Evolutionary conservation across 495 filamentous ascomycete genomes (phyloP), one percentile per base, ranked within the genome.

Genomic region (Immersiella caudata): DNA sequence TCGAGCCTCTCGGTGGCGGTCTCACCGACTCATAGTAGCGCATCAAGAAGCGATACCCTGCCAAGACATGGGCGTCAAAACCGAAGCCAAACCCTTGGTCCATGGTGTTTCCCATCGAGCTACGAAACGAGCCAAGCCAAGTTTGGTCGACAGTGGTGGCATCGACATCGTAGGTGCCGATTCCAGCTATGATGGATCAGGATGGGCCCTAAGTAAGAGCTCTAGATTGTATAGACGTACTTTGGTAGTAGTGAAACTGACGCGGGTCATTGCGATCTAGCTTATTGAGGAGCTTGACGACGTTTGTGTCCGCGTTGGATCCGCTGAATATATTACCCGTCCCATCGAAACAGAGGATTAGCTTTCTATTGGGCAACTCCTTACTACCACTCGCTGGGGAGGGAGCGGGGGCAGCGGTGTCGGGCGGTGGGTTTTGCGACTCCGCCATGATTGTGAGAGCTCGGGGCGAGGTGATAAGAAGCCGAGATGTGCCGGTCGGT

Each of bases 241-340:
- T 68, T 25, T 68, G 66, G 16, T 68, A 68, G 61, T 68, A 68
- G 24, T 68, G 66, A n/a, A 68, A 68, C 35, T 68, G 66, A 16
- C 59, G n/a, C 16, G 66, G 66, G 26, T 61, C 27, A n/a, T 68
- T 68, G 6, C 66, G 60, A 36, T 68, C 66, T 16, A 68, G 66
- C 52, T 68, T 68, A 54, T 33, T 64, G 52, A 68, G 29, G 0
- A 68, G 60, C 40, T 68, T 68, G 60, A 68, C 66, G 11, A 68
- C 66, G 55, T 68, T 68, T 33, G 66, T 68, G 66, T 68, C 66
- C 21, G 66, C 60, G 40, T 68, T 68, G 60, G 66, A 59, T 21
- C 66, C 66, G 54, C 52, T 68, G 25, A 68, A 68, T 1, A 55
- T 57, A 25, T 68, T 68, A 0, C 66, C 66, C 3, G 66, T 68